Evolutionary conservation across 345 rosid species (phyloP).

Genomic region (Syzygium aqueum): DNA sequence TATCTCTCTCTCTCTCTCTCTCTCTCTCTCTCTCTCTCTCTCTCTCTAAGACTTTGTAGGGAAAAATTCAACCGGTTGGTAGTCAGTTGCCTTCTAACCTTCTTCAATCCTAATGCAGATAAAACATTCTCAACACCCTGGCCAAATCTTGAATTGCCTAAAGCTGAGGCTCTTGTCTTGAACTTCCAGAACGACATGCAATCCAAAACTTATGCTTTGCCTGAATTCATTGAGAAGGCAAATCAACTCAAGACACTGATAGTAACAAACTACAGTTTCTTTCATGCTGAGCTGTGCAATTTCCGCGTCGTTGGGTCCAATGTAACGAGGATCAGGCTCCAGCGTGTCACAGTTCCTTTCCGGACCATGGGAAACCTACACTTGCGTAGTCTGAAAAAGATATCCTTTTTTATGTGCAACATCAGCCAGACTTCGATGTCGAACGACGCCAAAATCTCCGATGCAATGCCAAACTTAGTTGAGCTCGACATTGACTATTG

Average conservation of each 20-base stretch:
- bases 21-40: no score
- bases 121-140: slow-evolving; percentile 32
- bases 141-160: slow-evolving; percentile 27
- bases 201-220: slow-evolving; percentile 26
- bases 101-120: slow-evolving; percentile 18
- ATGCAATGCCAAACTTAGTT: slow-evolving; percentile 24
- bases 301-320: slow-evolving; percentile 23
- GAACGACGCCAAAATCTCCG: background rate
- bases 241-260: slow-evolving; percentile 35
- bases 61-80: background rate
- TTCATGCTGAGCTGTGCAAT: slow-evolving; percentile 21
- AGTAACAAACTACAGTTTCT: slow-evolving; percentile 24
- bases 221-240: slow-evolving; percentile 37
- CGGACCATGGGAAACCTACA: background rate
- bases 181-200: slow-evolving; percentile 5
- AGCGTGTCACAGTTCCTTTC: slow-evolving; percentile 20
- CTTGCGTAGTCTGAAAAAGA: slow-evolving; percentile 24
- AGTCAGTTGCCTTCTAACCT: background rate
- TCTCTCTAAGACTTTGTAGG: background rate
- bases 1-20: background rate
- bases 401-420: slow-evolving; percentile 37
- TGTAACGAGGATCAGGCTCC: slow-evolving; percentile 50
- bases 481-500: slow-evolving; percentile 47
- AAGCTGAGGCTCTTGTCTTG: slow-evolving; percentile 35
- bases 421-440: slow-evolving; percentile 14